Percentiles rank a stretch among this genome's conserved stretches.
Conservation (phyloP, 192 early-diverging fungal genomes). For the Coemansia furcata region DNA sequence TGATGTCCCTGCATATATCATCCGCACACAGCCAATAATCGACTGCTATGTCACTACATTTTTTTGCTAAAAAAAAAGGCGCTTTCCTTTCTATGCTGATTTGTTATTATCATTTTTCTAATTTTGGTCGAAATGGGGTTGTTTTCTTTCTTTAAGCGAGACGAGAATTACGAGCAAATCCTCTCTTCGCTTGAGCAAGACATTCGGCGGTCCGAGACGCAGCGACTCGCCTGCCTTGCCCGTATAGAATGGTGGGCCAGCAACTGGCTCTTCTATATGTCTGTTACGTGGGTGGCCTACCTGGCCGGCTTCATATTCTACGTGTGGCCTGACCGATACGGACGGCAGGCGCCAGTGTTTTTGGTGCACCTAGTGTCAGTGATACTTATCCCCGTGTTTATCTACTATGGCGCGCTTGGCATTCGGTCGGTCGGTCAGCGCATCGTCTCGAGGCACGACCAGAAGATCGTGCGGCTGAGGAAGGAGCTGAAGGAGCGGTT, state of each 20-base stretch:
- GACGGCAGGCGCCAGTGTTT: conserved; percentile 10
- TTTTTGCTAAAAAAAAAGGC: background rate
- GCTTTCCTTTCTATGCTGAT: background rate
- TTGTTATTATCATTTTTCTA: background rate
- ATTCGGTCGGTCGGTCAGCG: conserved; percentile 27
- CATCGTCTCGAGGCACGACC: conserved; percentile 23
- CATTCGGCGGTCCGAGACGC: conserved; percentile 54
- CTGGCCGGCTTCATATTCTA: conserved; percentile 36
- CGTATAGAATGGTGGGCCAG: conserved; percentile 34
- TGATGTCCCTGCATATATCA: no score
- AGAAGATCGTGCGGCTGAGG: conserved; percentile 36
- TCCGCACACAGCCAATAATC: conserved; percentile 1
- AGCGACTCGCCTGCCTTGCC: conserved; percentile 14
- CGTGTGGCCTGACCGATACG: conserved; percentile 41
- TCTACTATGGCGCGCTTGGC: conserved; percentile 41
- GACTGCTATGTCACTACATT: background rate
- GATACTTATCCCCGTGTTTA: conserved; percentile 15
- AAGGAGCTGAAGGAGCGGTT: conserved; percentile 69
- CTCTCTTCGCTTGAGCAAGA: conserved; percentile 59
- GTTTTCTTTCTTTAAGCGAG: conserved; percentile 40
- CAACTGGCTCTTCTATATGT: conserved; percentile 45
- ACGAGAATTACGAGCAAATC: conserved; percentile 62
- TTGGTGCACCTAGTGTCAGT: conserved; percentile 24
- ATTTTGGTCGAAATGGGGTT: conserved; percentile 21
- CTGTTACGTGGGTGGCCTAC: conserved; percentile 38